A percentile compares a stretch with the other conserved stretches of the same genome.
Evolutionary conservation across 208 protist genomes (phyloP).

Genomic region (Novymonas esmeraldas): DNA sequence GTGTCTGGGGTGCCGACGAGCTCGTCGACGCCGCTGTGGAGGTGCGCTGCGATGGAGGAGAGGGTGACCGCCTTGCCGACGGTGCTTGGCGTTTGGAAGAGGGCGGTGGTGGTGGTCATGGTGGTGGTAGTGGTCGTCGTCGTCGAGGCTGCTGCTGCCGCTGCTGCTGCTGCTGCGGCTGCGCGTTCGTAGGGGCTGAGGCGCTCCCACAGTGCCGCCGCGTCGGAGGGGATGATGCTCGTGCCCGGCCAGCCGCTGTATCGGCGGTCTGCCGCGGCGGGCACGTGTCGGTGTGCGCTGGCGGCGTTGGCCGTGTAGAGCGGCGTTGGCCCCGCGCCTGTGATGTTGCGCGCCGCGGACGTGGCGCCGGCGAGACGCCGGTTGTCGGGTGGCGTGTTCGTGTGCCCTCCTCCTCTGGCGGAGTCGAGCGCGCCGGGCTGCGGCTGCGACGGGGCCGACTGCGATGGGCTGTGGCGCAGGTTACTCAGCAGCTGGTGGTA

Average conservation of each 20-base stretch:
- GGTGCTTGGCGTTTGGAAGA: conserved; percentile 24
- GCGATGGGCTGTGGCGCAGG: conserved; percentile 25
- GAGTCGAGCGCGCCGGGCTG: neutral
- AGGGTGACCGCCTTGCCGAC: conserved; percentile 26
- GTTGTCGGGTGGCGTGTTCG: conserved; percentile 19
- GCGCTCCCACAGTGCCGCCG: conserved; percentile 19
- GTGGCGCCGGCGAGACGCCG: neutral
- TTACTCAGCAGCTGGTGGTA: conserved; percentile 35
- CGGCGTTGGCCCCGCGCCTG: conserved; percentile 1
- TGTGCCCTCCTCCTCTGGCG: neutral
- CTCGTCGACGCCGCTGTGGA: conserved; percentile 14
- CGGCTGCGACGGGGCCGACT: neutral
- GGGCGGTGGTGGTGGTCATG: no score
- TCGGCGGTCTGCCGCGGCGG: neutral
- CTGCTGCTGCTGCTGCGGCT: conserved; percentile 14
- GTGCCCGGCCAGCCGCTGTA: conserved; percentile 7
- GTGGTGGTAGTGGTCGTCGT: no score
- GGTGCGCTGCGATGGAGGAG: conserved; percentile 27
- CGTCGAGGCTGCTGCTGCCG: neutral
- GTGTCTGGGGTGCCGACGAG: neutral
- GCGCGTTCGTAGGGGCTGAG: conserved; percentile 23
- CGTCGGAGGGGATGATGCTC: conserved; percentile 3
- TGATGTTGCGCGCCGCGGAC: neutral
- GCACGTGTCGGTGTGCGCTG: neutral
- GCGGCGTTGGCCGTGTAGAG: conserved; percentile 23